Conservation (phyloP, 305 asterid species). For the Stenogyne calaminthoides region DNA sequence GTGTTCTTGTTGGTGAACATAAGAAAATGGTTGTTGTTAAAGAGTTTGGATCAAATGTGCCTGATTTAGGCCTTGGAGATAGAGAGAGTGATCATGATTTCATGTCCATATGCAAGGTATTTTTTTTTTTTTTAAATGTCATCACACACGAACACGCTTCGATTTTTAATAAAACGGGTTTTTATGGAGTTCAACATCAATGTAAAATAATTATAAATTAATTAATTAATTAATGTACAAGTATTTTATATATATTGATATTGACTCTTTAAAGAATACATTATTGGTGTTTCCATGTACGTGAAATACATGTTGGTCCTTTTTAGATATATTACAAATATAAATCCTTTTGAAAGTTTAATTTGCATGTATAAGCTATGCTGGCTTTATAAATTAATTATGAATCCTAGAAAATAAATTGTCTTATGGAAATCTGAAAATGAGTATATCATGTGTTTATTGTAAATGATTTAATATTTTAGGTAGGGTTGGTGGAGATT, state of each 20-base stretch:
- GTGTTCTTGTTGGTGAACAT: constrained; percentile 60
- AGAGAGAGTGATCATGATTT: constrained; percentile 57
- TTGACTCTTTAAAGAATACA: no score
- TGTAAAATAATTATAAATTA: no score
- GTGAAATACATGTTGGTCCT: neutral
- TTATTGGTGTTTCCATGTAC: neutral
- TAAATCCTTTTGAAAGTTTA: no score
- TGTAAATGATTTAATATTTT: neutral
- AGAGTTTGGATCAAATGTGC: constrained; percentile 58
- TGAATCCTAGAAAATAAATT: no score
- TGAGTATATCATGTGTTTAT: neutral
- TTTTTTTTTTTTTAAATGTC: no score
- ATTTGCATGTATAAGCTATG: neutral
- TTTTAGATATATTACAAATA: neutral
- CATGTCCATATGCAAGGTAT: constrained; percentile 96
- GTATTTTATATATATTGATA: no score
- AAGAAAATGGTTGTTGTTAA: constrained; percentile 46
- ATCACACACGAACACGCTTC: no score
- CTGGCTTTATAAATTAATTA: neutral
- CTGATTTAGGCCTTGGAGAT: constrained; percentile 79
- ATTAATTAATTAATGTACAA: no score
- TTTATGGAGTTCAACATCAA: neutral
- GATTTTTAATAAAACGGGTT: no score
- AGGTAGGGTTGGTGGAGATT: constrained; percentile 25
- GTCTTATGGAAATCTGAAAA: no score